Base-by-base conservation (phyloP, 2,329 filamentous ascomycete species). In the Apiospora kogelbergensis region DNA sequence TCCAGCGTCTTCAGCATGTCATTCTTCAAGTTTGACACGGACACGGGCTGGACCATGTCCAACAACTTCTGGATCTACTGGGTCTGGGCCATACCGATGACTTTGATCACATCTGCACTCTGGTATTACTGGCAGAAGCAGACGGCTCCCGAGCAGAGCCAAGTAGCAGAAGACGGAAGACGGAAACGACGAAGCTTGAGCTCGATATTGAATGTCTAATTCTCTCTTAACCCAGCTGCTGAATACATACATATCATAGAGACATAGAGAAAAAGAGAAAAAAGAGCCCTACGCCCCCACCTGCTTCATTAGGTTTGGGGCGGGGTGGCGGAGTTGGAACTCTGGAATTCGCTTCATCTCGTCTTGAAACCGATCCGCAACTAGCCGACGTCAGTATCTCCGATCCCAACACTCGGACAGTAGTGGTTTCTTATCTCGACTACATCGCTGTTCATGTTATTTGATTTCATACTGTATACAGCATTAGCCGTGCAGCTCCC, bases 1-100 rank as follows among this genome's bases (percentile, higher is more conserved):
- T 84, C 76, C 0, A 79, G 82, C 6, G 76, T 88, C 4, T 85
- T 85, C 63, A 83, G 82, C 72, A 85, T 80, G 71, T 81, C 79
- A 0, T 85, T 85, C 60, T 85, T 85, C 69, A 73, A 79, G 53
- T 77, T 71, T 42, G 71, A 73, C 30, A 26, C 70, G 1, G 72
- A 67, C 1, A 72, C 68, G 3, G n/a, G 60, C 10, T 78, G 74
- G 76, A 30, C 17, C 0, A 65, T 80, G 24, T 78, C 77, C 9
- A 63, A 67, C 22, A 72, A 76, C 66, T 75, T 79, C 64, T 79
- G 78, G 77, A 46, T 77, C 22, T 79, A 77, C 41, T 79, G 75
- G 76, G 78, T 70, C 1, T 72, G 76, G 26, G 73, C 75, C 2
- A 24, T 77, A 2, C 76, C 76, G 2, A 69, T 68, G 3, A 78